These are phyloP conservation scores for Diaporthe ampelina DNA, from an alignment of 2,329 filamentous ascomycete genomes.

Conservation along the genomic window DNA sequence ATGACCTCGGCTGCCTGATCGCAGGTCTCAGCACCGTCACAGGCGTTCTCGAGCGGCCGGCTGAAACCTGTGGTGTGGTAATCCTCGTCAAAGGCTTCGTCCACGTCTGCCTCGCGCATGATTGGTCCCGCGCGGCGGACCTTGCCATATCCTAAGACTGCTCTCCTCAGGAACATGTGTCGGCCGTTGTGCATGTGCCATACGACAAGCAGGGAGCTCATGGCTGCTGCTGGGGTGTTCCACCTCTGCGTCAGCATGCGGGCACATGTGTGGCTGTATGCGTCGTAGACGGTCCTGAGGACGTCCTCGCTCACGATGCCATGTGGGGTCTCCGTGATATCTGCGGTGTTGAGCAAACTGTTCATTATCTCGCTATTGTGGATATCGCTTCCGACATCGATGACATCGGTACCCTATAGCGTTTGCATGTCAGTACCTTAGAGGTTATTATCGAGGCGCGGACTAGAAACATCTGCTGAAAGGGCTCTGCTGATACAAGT, in stretches of 20 bases:
- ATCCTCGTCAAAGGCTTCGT: constrained; percentile 17
- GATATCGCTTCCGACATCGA: constrained; percentile 26
- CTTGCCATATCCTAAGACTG: constrained; percentile 10
- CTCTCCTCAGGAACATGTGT: constrained; percentile 18
- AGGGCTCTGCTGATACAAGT: neutral
- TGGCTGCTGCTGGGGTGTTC: neutral
- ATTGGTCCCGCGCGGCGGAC: neutral
- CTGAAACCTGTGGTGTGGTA: constrained; percentile 24
- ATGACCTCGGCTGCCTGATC: constrained; percentile 16
- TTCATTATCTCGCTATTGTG: constrained; percentile 24
- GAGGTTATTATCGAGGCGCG: neutral
- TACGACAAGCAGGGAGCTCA: neutral
- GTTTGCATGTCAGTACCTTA: neutral
- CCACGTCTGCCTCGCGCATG: constrained; percentile 15
- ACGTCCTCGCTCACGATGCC: constrained; percentile 16
- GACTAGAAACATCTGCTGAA: neutral
- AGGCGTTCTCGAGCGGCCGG: constrained; percentile 15
- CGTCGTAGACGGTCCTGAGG: constrained; percentile 2
- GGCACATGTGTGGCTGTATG: constrained; percentile 17
- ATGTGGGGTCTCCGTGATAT: neutral
- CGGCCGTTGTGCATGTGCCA: constrained; percentile 18
- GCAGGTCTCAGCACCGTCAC: constrained; percentile 4
- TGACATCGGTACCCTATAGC: constrained; percentile 23
- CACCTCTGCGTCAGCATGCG: constrained; percentile 21
- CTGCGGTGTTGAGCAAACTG: constrained; percentile 22